These are phyloP conservation scores for Vickermania ingenoplastis DNA, from an alignment of 208 protist genomes.

Conservation along the genomic window DNA sequence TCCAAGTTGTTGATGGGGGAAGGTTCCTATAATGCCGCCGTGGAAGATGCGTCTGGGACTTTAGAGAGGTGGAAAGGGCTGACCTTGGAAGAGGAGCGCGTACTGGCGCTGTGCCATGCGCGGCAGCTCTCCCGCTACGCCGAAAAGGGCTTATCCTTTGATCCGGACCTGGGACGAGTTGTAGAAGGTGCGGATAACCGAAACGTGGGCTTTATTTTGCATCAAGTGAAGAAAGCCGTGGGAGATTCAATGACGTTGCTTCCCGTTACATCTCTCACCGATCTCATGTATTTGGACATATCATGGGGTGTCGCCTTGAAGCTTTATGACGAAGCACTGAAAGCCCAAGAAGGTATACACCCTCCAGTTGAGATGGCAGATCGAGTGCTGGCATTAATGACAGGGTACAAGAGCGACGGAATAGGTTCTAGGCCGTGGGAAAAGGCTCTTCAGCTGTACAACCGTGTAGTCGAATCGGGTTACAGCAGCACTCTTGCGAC, in stretches of 20 bases:
- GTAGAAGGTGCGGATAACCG: constrained; percentile 69
- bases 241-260: constrained; percentile 21
- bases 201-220: constrained; percentile 34
- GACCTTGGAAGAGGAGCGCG: constrained; percentile 26
- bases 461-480: constrained; percentile 20
- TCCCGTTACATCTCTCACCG: constrained; percentile 18
- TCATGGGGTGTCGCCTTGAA: constrained; percentile 53
- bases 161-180: constrained; percentile 32
- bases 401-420: constrained; percentile 48
- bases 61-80: constrained; percentile 29
- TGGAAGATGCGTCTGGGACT: constrained; percentile 32
- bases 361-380: constrained; percentile 58
- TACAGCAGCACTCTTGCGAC: constrained; percentile 46
- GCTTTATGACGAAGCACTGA: constrained; percentile 26
- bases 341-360: constrained; percentile 15
- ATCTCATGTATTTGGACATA: constrained; percentile 66
- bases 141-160: constrained; percentile 34
- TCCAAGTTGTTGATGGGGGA: constrained; percentile 29
- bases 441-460: constrained; percentile 49
- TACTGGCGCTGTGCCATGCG: constrained; percentile 40
- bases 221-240: constrained; percentile 27
- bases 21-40: constrained; percentile 19
- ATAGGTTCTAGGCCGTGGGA: constrained; percentile 65
- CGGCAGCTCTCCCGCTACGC: constrained; percentile 33
- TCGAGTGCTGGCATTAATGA: constrained; percentile 69